Conservation (phyloP, 1,284 basidiomycete genomes). For the Moesziomyces antarcticus region DNA sequence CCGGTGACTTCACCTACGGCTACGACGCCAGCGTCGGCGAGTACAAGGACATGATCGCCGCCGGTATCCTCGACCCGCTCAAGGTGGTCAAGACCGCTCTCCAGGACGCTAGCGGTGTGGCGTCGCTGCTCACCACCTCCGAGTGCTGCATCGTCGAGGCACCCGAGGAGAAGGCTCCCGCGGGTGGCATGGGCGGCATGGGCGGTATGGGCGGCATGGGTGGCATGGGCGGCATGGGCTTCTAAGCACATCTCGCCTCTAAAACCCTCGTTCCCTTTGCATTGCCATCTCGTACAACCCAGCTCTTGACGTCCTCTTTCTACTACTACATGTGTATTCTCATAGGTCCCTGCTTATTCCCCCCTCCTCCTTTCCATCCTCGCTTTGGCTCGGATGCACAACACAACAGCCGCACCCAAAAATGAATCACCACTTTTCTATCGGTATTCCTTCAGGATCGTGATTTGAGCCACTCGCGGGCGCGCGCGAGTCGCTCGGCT, state of each 20-base stretch:
- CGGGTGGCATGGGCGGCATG: constrained; percentile 66
- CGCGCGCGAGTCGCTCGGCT: constrained; percentile 25
- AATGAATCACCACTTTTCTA: no score
- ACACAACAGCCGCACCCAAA: no score
- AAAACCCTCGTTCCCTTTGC: no score
- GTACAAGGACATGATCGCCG: constrained; percentile 92
- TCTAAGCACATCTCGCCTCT: constrained; percentile 34
- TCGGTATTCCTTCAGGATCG: background rate
- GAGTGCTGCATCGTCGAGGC: constrained; percentile 93
- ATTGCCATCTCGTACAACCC: no score
- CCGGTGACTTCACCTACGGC: constrained; percentile 71
- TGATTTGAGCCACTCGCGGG: constrained; percentile 24
- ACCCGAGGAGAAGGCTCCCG: constrained; percentile 81
- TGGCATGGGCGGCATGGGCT: constrained; percentile 66
- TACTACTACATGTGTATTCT: no score
- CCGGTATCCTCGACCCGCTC: constrained; percentile 81
- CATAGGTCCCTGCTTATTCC: no score
- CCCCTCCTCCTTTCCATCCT: no score
- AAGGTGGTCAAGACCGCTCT: constrained; percentile 66
- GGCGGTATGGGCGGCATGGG: constrained; percentile 69
- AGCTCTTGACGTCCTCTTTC: no score
- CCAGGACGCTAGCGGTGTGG: constrained; percentile 72
- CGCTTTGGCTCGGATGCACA: no score
- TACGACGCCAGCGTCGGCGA: constrained; percentile 92
- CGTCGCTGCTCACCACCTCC: constrained; percentile 89